phyloP scores from a whole-genome alignment of 805 yeast species.

The Saturnispora besseyi region DNA sequence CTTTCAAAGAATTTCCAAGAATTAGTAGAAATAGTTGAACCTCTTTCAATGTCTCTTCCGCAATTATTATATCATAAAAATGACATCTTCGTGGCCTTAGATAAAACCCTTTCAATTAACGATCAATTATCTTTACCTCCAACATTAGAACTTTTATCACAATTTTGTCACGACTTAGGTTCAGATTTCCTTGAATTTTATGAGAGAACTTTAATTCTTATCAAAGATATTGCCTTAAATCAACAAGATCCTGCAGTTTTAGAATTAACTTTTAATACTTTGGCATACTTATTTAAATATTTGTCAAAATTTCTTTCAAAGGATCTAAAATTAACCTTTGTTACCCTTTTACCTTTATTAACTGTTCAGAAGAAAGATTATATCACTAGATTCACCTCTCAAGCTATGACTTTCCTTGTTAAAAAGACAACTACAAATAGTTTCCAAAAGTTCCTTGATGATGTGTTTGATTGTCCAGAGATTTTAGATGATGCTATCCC shows the following conservation, averaged over 20 bases:
- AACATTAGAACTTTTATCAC: slow-evolving; percentile 67
- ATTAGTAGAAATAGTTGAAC: slow-evolving; percentile 48
- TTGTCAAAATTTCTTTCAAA: slow-evolving; percentile 53
- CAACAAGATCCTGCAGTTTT: slow-evolving; percentile 52
- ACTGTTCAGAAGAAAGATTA: slow-evolving; percentile 49
- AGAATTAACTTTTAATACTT: slow-evolving; percentile 75
- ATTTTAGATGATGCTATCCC: slow-evolving; percentile 25
- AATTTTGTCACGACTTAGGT: slow-evolving; percentile 86
- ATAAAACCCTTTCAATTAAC: slow-evolving; percentile 39
- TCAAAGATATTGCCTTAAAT: slow-evolving; percentile 40
- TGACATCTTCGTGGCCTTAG: slow-evolving; percentile 38
- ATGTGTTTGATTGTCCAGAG: slow-evolving; percentile 28
- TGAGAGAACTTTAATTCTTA: slow-evolving; percentile 37
- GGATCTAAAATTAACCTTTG: slow-evolving; percentile 64
- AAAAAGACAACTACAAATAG: slow-evolving; percentile 51
- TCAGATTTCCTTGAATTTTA: slow-evolving; percentile 75
- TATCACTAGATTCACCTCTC: slow-evolving; percentile 77
- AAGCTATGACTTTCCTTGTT: slow-evolving; percentile 76
- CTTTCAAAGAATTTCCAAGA: slow-evolving; percentile 61
- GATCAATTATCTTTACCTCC: slow-evolving; percentile 76
- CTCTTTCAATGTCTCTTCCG: slow-evolving; percentile 60
- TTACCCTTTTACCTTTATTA: slow-evolving; percentile 53
- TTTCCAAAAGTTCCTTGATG: slow-evolving; percentile 37
- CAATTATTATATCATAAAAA: slow-evolving; percentile 67
- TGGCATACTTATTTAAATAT: slow-evolving; percentile 87